Conservation (phyloP, 306 rosid genomes). For the Prinsepia uniflora region DNA sequence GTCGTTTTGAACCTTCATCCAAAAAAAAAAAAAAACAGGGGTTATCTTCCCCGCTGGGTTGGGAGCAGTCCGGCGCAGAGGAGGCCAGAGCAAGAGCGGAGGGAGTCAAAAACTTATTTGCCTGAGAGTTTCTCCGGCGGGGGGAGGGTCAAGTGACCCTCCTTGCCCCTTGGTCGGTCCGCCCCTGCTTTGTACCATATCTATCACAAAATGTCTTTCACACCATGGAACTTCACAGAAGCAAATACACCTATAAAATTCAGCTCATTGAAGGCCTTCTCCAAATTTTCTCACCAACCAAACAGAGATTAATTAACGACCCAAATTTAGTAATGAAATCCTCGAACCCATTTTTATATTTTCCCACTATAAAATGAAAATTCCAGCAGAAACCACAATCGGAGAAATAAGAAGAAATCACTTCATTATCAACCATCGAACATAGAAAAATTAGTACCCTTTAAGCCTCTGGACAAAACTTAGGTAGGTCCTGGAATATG, state of each 20-base stretch:
- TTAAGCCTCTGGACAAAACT: background rate
- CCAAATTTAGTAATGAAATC: background rate
- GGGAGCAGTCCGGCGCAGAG: too few species aligned
- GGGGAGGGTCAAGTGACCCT: too few species aligned
- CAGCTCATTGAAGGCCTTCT: background rate
- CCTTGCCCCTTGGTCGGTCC: too few species aligned
- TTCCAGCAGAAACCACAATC: background rate
- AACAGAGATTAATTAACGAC: background rate
- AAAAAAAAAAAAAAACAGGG: too few species aligned
- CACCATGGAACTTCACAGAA: background rate
- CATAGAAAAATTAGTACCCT: background rate
- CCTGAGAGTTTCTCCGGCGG: too few species aligned
- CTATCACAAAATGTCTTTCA: background rate
- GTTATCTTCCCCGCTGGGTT: too few species aligned
- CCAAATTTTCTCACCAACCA: background rate
- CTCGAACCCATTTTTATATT: background rate
- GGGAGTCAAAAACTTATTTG: too few species aligned
- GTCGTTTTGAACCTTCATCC: too few species aligned
- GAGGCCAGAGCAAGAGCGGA: too few species aligned
- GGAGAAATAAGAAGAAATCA: background rate
- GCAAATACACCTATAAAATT: background rate
- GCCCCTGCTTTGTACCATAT: background rate
- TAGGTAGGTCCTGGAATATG: slow-evolving; percentile 82
- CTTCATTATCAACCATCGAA: background rate
- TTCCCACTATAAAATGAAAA: background rate